Evolutionary conservation across 345 rosid genomes (phyloP), one percentile per base, ranked within the genome.

Genomic region (Cardamine occulta): DNA sequence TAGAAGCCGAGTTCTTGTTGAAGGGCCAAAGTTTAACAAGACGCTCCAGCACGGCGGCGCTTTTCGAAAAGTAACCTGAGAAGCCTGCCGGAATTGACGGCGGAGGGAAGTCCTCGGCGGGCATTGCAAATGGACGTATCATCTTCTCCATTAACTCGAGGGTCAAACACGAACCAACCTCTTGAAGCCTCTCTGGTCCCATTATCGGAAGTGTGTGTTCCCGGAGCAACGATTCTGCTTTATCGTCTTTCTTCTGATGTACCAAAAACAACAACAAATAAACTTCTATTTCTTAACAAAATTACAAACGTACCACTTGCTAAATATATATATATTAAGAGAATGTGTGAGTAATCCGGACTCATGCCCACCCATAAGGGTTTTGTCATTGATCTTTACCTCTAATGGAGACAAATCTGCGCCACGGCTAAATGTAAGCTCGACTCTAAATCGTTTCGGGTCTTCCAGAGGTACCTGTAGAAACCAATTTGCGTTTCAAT

Each of bases 121-220:
- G 99, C 98, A 96, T 93, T 6, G 97, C 99, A 63, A 96, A 96
- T 2, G 91, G 89, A 53, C 92, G 91, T 66, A 96, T 72, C 97
- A 96, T 89, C 83, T 74, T 91, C 85, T 96, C 98, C 95, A 93
- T 86, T 84, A 87, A 88, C 81, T 89, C 97, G 42, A 96, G 85
- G 28, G 97, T 88, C 60, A 89, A 89, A 78, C 84, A 93, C 1
- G 97, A 87, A 76, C 85, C 89, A 26, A 80, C 91, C 80, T 93
- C 98, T 73, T 96, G 99, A 51, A 96, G 85, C 86, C 98, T 93
- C 79, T 96, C 99, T 31, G 97, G 98, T 59, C 99, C 96, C 96
- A 88, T 96, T 79, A 96, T 89, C 12, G 97, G 99, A 56, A 96
- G 88, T 8, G 95, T 91, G 82, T 96, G 99, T 81, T 96, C 99